These are phyloP conservation scores for Beauveria rudraprayagi DNA, from an alignment of 2,329 filamentous ascomycete species.

Conservation along the genomic window DNA sequence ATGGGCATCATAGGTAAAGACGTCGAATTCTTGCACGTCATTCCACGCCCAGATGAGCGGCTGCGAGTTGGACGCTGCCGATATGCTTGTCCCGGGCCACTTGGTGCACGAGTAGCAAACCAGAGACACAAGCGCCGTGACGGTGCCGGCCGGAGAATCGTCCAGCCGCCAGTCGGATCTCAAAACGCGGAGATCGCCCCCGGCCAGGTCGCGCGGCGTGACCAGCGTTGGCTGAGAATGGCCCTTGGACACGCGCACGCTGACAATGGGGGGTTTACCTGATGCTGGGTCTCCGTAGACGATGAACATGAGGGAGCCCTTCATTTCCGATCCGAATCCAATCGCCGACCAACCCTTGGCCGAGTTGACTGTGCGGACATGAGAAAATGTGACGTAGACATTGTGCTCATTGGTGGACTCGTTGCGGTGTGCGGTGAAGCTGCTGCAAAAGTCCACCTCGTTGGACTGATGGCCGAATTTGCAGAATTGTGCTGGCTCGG, in stretches of 20 bases:
- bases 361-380: not conserved
- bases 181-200: constrained; percentile 13
- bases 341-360: constrained; percentile 15
- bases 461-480: constrained; percentile 11
- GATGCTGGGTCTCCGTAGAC: constrained; percentile 16
- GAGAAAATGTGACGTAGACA: constrained; percentile 14
- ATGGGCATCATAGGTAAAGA: constrained; percentile 12
- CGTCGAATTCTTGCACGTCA: constrained; percentile 15
- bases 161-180: constrained; percentile 11
- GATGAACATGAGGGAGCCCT: constrained; percentile 17
- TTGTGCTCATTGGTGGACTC: constrained; percentile 14
- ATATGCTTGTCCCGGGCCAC: constrained; percentile 15
- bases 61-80: constrained; percentile 15
- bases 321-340: constrained; percentile 14
- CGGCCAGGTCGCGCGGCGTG: not conserved
- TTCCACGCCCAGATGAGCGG: constrained; percentile 22
- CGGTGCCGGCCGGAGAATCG: not conserved
- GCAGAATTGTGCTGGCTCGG: constrained; percentile 15
- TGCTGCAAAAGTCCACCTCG: constrained; percentile 16
- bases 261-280: constrained; percentile 11
- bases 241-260: constrained; percentile 13
- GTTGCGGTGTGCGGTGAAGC: constrained; percentile 15
- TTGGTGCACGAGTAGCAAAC: constrained; percentile 19
- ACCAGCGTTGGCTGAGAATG: constrained; percentile 11
- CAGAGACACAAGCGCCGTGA: constrained; percentile 13